Base-by-base conservation (phyloP, 2,329 filamentous ascomycete genomes). In the Diaporthe sp. region DNA sequence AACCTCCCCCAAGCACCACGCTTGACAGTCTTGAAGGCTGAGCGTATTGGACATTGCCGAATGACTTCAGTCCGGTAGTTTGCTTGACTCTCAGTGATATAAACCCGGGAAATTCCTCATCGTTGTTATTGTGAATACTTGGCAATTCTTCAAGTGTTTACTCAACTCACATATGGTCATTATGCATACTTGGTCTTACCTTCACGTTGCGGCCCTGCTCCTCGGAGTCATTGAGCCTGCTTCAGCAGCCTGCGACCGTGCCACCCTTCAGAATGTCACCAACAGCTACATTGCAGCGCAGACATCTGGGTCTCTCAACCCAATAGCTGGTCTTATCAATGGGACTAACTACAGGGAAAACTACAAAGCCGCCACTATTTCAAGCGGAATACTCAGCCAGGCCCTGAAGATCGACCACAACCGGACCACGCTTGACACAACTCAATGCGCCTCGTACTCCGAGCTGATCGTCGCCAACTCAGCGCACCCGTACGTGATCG, bases 401-500 rank as follows among this genome's bases (percentile, higher is more conserved):
- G 76, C 83, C 12, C 77, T 85, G 57, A 79, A 78, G 65, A 79
- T 84, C 71, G 84, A 81, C 78, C 82, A 82, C 80, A 84, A 83
- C 80, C 83, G 83, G 75, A 83, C 80, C 77, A 82, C 81, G 37
- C 79, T 81, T 79, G 84, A 85, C 80, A 83, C 83, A 71, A 82
- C 80, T n/a, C 77, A 79, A 67, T 85, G 84, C 76, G 82, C 82
- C n/a, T 82, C 82, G 42, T 85, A 80, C 79, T 82, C 83, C 8
- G 84, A 85, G 79, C 80, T 84, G 70, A 80, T 84, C 75, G 77
- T 81, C 9, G 80, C 83, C 9, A 79, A 79, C 72, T 49, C 76
- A 31, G 39, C 79, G 13, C 81, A 82, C 75, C 83, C 82, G 15
- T 84, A 85, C 76, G 83, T 85, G 53, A 78, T 84, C 67, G 82